A percentile compares a stretch with the other conserved stretches of the same genome.
Evolutionary conservation across 768 basidiomycete species (phyloP).

Genomic region (Psilocybe tampanensis): DNA sequence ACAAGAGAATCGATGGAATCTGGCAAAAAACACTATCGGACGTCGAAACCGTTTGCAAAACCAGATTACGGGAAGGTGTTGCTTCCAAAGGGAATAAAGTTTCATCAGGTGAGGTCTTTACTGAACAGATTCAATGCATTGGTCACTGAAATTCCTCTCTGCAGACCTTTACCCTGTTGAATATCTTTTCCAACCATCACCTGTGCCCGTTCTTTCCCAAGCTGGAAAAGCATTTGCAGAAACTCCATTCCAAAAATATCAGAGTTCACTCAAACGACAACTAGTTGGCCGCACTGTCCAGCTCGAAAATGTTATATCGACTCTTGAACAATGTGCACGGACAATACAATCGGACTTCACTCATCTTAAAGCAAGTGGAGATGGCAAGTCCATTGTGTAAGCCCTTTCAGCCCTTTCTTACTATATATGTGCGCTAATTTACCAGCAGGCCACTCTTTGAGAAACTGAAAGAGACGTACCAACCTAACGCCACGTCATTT

Average conservation of each 20-base stretch:
- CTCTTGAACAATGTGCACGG: conserved; percentile 61
- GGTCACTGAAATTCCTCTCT: not conserved
- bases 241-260: conserved; percentile 63
- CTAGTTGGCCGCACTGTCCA: conserved; percentile 65
- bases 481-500: conserved; percentile 51
- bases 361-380: conserved; percentile 42
- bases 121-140: not conserved
- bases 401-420: conserved; percentile 16
- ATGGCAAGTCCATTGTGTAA: conserved; percentile 46
- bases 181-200: conserved; percentile 57
- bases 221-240: conserved; percentile 37
- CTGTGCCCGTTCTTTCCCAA: conserved; percentile 48
- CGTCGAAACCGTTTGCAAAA: conserved; percentile 20
- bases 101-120: conserved; percentile 1
- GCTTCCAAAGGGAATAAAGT: not conserved
- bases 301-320: conserved; percentile 57
- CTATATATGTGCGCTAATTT: not conserved
- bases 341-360: conserved; percentile 62
- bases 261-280: conserved; percentile 58
- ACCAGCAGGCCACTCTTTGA: conserved; percentile 41
- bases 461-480: conserved; percentile 47
- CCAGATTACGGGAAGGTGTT: conserved; percentile 12
- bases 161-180: conserved; percentile 54
- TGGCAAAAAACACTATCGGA: conserved; percentile 45
- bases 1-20: conserved; percentile 54